Evolutionary conservation across 2,329 filamentous ascomycete genomes (phyloP), one percentile per base, ranked within the genome.

Genomic region (Microcyclosporella mali): DNA sequence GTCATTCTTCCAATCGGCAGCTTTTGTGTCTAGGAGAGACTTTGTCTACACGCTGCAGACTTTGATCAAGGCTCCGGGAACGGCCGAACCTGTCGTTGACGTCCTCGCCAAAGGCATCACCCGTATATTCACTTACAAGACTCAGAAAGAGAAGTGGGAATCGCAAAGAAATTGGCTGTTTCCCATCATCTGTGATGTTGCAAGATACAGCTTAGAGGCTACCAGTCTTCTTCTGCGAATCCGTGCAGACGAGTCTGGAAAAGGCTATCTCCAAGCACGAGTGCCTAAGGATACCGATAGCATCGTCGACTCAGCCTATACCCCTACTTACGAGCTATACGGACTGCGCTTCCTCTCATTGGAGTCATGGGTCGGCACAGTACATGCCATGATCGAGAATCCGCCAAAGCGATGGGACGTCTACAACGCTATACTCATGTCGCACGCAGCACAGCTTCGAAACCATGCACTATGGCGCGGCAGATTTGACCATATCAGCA

Each of bases 351-450:
- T 41, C 2, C 42, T 55, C 3, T 47, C 50, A 1, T 34, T 52
- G 3, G 40, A 47, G 8, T 34, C 43, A 9, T 47, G 51, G 42
- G 45, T 49, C n/a, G 38, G 41, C 15, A 42, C 50, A n/a, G 40
- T 53, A 1, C 36, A 46, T n/a, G 50, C 40, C 18, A 45, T 52
- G 46, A 40, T 55, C 15, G 25, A 43, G 7, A 36, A 38, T 15
- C 41, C 42, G 17, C 46, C 47, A 6, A 12, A 39, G 17, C 41
- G 47, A 18, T 55, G 52, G 52, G 52, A 53, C 15, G 43, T 55
- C 1, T 95, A 94, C 70, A 90, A 87, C 64, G 95, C 90, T 60
- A 77, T 90, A 14, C 71, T 98, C 21, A 85, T 88, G 4, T 86
- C 95, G 62, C 70, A 95, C 8, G 85, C 88, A 1, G 84, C 86